Base-by-base conservation (phyloP, 495 filamentous ascomycete species). In the Astrocystis sublimbata region DNA sequence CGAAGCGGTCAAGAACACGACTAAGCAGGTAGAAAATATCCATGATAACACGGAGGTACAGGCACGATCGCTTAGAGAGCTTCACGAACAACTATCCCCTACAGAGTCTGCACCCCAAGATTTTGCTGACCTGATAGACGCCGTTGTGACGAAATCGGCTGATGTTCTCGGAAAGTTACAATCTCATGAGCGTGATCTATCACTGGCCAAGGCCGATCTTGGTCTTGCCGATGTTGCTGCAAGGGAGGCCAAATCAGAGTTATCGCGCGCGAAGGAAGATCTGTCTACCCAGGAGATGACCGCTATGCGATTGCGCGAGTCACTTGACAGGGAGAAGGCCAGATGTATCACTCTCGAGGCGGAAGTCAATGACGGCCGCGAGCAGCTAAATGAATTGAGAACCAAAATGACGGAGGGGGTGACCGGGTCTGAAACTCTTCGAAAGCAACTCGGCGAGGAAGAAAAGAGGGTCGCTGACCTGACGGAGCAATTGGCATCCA, bases 361-460 rank as follows among this genome's bases (percentile, higher is more conserved):
- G 19, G 89, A 96, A 65, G 75, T 96, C 23, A 76, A 83, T 7
- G 83, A 89, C 33, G 86, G 89, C 53, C 85, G 87, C 26, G 75
- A 79, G 9, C 86, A 89, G 60, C 78, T 93, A 24, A 80, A 78
- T 41, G 75, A 84, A 15, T 78, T 96, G 30, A 84, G 89, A 57
- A 76, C 76, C 13, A 87, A 86, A 71, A 85, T 94, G 68, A 82
- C 87, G 5, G 88, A 89, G 41, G 92, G 90, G 33, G 90, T 92
- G 68, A 92, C 86, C 6, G 90, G 89, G 23, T 90, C 89, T 6
- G 89, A 93, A 71, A 87, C 84, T 15, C 75, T 96, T 53, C 85
- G 86, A 41, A 86, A 88, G 70, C 82, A 85, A 35, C 75, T 94
- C 47, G 84, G 84, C 15, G 87, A 91, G 52, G 86, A 89, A 69